Base-by-base conservation (phyloP, 306 rosid genomes). In the Macrotyloma uniflorum region DNA sequence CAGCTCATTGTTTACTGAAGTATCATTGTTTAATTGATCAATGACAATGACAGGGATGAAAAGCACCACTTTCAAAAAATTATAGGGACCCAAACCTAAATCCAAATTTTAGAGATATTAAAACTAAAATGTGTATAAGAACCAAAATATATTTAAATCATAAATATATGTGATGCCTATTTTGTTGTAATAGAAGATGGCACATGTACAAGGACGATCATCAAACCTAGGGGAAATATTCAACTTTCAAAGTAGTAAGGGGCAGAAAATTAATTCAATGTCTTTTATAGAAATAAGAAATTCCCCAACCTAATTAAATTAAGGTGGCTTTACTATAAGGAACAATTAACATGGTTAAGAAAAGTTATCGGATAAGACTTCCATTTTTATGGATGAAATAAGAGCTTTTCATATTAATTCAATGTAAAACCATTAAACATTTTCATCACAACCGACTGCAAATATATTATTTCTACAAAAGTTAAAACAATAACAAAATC, bases 261-360 rank as follows among this genome's bases (percentile, higher is more conserved):
- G 11, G 4, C 38, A 67, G 79, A 40, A 58, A 57, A 61, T 58
- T 10, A 3, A 47, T 46, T 59, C 40, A 68, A 12, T 81, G 68
- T 35, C 26, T 66, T 43, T 10, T 15, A 68, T 19, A 40, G 43
- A 7, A 67, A 42, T 40, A 57, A 57, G 64, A 57, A 57, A 57
- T 5, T 11, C 35, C n/a, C 11, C 18, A 43, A 36, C 50, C 14
- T 22, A 49, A 53, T 70, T 51, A 71, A 62, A 57, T 16, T 53
- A 33, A 15, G 42, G 40, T 19, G 18, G 35, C 9, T 24, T 24
- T 57, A 57, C 23, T 12, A 57, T 5, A 57, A 23, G n/a, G 33
- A 57, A 13, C 28, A 57, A 57, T 24, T 23, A 5, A 57, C 64
- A 57, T 13, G 1, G 64, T 11, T 36, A 57, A 24, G 40, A 59